A percentile compares a stretch with the other conserved stretches of the same genome.
Evolutionary conservation across 2,329 filamentous ascomycete genomes (phyloP).

Genomic region (Verruconis gallopava): DNA sequence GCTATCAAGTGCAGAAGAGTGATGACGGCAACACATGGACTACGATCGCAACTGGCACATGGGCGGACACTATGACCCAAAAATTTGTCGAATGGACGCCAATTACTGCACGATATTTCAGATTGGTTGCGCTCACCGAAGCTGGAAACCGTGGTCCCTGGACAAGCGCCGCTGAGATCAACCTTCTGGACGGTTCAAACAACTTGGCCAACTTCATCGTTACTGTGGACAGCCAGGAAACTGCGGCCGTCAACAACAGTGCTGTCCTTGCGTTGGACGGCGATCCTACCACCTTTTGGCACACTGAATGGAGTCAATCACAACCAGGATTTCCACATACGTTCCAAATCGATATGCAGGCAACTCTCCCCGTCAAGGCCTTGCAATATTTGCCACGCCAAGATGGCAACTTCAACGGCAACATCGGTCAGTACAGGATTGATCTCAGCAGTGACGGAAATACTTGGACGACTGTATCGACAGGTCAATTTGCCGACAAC

Average conservation of each 20-base stretch:
- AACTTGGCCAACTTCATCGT: not conserved
- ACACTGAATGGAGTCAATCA: not conserved
- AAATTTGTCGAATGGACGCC: constrained; percentile 13
- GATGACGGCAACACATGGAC: constrained; percentile 14
- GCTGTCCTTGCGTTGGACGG: not conserved
- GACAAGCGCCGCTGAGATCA: constrained; percentile 15
- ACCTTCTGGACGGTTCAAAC: constrained; percentile 11
- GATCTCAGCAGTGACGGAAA: constrained; percentile 1
- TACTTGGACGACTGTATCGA: not conserved
- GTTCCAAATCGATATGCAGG: not conserved
- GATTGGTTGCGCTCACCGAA: constrained; percentile 14
- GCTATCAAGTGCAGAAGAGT: constrained; percentile 13
- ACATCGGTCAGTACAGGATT: constrained; percentile 3
- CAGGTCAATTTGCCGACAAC: constrained; percentile 1
- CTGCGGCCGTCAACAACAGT: not conserved
- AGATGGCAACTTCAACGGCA: constrained; percentile 1
- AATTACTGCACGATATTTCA: constrained; percentile 13
- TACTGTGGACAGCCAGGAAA: constrained; percentile 4
- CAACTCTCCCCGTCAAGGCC: constrained; percentile 1
- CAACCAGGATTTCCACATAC: not conserved
- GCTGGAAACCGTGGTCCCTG: constrained; percentile 15
- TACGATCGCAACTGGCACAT: constrained; percentile 13
- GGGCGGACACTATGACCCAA: constrained; percentile 13
- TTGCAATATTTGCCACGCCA: constrained; percentile 1
- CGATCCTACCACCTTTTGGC: constrained; percentile 1